Conservation (phyloP, 2,329 filamentous ascomycete genomes). For the Neopestalotiopsis rosae region DNA sequence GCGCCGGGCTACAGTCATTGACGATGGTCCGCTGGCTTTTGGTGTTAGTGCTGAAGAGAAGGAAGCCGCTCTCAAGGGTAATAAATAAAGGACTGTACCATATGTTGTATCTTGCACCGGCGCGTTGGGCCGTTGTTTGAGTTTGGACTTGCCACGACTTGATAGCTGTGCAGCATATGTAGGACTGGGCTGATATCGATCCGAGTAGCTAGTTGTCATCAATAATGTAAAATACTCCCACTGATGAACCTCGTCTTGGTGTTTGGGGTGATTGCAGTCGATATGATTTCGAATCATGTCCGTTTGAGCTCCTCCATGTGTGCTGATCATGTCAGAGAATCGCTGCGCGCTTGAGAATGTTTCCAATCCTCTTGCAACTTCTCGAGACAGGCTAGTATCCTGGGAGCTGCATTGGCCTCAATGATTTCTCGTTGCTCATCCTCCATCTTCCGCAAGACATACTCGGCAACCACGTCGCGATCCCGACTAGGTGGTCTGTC, state of each 20-base stretch:
- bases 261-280: neutral
- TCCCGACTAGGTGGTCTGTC: constrained; percentile 78
- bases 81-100: neutral
- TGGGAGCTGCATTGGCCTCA: constrained; percentile 54
- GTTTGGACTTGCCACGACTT: neutral
- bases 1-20: constrained; percentile 32
- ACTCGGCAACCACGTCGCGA: constrained; percentile 69
- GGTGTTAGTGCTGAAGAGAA: constrained; percentile 18
- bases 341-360: neutral
- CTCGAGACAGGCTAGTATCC: constrained; percentile 55
- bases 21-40: constrained; percentile 29
- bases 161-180: neutral
- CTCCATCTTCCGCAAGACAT: constrained; percentile 76
- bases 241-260: neutral
- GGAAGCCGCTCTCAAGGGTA: neutral
- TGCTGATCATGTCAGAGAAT: neutral
- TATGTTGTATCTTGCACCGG: neutral
- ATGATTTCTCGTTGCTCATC: constrained; percentile 54
- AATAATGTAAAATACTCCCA: neutral
- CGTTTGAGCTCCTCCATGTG: neutral
- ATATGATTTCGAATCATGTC: neutral
- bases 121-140: neutral
- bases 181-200: neutral
- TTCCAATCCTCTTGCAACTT: constrained; percentile 49
- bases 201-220: neutral